phyloP scores from a whole-genome alignment of 2,329 filamentous ascomycete genomes.

The Simplicillium sp. region DNA sequence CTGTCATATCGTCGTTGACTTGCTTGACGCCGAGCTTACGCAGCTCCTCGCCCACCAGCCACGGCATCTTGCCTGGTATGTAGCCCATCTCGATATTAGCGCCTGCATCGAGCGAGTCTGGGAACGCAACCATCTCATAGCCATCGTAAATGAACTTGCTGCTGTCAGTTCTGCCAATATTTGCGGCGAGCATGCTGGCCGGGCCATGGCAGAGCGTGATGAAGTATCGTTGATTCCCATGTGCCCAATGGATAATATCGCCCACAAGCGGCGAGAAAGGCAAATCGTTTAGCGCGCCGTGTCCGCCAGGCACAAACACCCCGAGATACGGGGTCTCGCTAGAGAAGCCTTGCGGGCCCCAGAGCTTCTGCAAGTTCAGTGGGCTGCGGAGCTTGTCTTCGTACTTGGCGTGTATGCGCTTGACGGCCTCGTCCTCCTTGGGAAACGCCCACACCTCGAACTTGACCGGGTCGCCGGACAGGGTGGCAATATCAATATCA shows the following conservation, averaged over 20 bases:
- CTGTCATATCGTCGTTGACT: slow-evolving; percentile 9
- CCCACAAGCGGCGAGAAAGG: slow-evolving; percentile 9
- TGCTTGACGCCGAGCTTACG: slow-evolving; percentile 8
- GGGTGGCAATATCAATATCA: slow-evolving; percentile 11
- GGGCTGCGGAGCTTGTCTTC: slow-evolving; percentile 10
- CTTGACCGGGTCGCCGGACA: slow-evolving; percentile 13
- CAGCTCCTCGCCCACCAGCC: slow-evolving; percentile 10
- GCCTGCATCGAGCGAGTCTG: slow-evolving; percentile 9
- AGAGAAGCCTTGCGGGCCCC: slow-evolving; percentile 8
- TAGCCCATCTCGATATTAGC: slow-evolving; percentile 11
- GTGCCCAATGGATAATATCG: slow-evolving; percentile 11
- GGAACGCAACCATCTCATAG: slow-evolving; percentile 10
- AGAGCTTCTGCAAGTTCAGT: slow-evolving; percentile 8
- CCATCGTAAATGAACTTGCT: slow-evolving; percentile 10
- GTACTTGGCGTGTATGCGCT: slow-evolving; percentile 15
- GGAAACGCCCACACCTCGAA: slow-evolving; percentile 15
- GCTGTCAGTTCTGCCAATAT: slow-evolving; percentile 9
- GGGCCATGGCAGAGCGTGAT: slow-evolving; percentile 11
- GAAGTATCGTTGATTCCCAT: slow-evolving; percentile 8
- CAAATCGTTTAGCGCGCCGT: slow-evolving; percentile 10
- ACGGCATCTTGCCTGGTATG: slow-evolving; percentile 12
- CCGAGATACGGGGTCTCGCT: slow-evolving; percentile 8
- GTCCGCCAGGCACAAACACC: slow-evolving; percentile 12
- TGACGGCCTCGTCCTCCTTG: slow-evolving; percentile 12
- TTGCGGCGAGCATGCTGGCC: slow-evolving; percentile 8